Evolutionary conservation across 1,284 basidiomycete genomes (phyloP), one percentile per base, ranked within the genome.

Genomic region (Sanghuangporus baumii): DNA sequence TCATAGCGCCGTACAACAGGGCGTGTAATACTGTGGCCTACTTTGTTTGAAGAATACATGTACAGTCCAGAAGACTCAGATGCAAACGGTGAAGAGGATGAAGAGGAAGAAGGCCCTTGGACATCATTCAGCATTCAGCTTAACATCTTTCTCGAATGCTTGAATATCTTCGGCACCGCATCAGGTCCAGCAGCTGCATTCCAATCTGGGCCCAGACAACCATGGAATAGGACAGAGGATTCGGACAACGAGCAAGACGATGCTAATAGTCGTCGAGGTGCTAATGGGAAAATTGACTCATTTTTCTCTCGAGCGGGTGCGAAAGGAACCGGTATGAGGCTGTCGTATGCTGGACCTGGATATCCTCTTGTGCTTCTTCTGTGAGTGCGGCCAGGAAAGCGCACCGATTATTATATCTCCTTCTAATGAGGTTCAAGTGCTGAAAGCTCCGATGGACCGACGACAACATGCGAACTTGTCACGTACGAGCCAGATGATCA

Each of bases 381-480:
- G 94, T 95, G 71, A 76, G 91, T 79, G 5, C 43, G 18, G 46
- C n/a, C 18, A 37, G 14, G 16, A 46, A 6, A n/a, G 8, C 7
- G 16, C 16, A n/a, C 5, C 16, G 5, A n/a, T 16, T 8, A 46
- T 55, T 23, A 46, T 48, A 11, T 2, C n/a, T 18, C 43, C 18
- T 11, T 50, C 38, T 6, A 7, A 34, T 38, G 57, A 58, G 43
- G 20, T 37, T 55, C 37, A 41, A 96, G 94, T 58, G 86, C 91
- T 26, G 94, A 96, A 72, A 92, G 94, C 65, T 80, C 85, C 0
- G 79, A 81, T 61, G 94, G 93, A 1, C 94, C 94, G 0, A 93
- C 88, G 0, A 96, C 95, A 6, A 89, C 84, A 16, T 97, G 94
- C 73, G 89, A 96, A 72, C 86, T 98, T 62, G 84, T 86, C 23